phyloP scores from a whole-genome alignment of 495 filamentous ascomycete species.

The Collariella sp. region DNA sequence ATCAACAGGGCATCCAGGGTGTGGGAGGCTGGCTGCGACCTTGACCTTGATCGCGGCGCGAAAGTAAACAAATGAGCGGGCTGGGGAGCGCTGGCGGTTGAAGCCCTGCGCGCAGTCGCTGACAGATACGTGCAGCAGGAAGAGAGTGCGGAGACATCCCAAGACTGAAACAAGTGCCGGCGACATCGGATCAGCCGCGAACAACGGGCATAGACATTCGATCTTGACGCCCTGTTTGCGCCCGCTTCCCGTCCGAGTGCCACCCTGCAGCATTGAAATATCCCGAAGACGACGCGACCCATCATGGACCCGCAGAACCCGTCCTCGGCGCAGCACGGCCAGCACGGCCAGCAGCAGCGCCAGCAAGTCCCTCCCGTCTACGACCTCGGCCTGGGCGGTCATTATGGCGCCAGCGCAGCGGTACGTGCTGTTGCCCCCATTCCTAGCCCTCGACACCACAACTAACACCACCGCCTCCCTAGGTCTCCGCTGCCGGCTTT shows the following conservation, averaged over 20 bases:
- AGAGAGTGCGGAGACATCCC: constrained; percentile 1
- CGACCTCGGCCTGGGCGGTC: constrained; percentile 72
- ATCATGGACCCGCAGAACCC: constrained; percentile 44
- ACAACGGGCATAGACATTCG: not conserved
- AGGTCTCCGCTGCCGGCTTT: constrained; percentile 58
- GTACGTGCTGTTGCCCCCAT: constrained; percentile 44
- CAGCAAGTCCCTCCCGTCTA: constrained; percentile 48
- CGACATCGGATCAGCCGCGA: not conserved
- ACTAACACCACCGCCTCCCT: constrained; percentile 8
- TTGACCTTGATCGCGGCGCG: not conserved
- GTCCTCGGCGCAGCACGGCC: constrained; percentile 28
- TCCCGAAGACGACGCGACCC: not conserved
- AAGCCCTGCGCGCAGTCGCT: not conserved
- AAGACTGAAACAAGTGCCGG: not conserved
- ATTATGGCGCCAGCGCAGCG: constrained; percentile 81
- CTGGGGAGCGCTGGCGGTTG: not conserved
- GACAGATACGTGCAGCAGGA: not conserved
- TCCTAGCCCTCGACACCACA: not conserved
- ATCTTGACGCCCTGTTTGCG: not conserved
- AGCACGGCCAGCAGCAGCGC: constrained; percentile 42
- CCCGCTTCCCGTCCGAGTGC: not conserved
- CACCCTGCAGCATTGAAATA: not conserved
- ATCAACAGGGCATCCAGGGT: constrained; percentile 20
- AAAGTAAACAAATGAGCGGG: constrained; percentile 27
- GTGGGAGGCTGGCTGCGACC: constrained; percentile 18